Evolutionary conservation across 805 yeast genomes (phyloP).

Genomic region (Saccharomycopsis synnaedendra): DNA sequence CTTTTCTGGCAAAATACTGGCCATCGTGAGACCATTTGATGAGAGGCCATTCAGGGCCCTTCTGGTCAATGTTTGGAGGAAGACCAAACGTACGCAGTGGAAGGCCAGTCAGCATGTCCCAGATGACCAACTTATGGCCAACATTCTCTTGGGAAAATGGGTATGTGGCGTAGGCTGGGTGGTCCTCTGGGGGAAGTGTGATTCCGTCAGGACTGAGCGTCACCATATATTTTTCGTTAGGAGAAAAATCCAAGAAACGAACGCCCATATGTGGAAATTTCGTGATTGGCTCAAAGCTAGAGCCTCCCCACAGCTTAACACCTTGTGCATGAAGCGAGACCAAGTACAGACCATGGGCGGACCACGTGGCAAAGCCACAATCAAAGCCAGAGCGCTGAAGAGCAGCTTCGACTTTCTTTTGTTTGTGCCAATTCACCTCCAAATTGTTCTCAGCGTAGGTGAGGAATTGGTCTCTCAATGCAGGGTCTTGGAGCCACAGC

Average conservation of each 20-base stretch:
- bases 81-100: constrained; percentile 86
- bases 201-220: constrained; percentile 86
- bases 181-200: constrained; percentile 50
- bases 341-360: constrained; percentile 86
- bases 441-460: constrained; percentile 72
- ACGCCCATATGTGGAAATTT: constrained; percentile 86
- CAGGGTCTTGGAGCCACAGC: constrained; percentile 83
- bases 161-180: constrained; percentile 52
- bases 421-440: constrained; percentile 80
- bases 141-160: constrained; percentile 82
- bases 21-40: constrained; percentile 94
- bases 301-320: constrained; percentile 94
- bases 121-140: constrained; percentile 87
- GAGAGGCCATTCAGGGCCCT: constrained; percentile 71
- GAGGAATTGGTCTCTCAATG: constrained; percentile 83
- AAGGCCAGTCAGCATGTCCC: constrained; percentile 80
- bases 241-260: constrained; percentile 82
- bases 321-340: constrained; percentile 90
- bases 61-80: constrained; percentile 57
- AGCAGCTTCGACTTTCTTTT: constrained; percentile 53
- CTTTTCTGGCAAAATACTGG: constrained; percentile 87
- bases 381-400: constrained; percentile 81
- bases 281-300: constrained; percentile 55
- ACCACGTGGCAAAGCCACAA: constrained; percentile 75
- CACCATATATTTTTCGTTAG: constrained; percentile 80